phyloP scores from a whole-genome alignment of 2,329 filamentous ascomycete species.

The Aspergillus pseudoglaucus region DNA sequence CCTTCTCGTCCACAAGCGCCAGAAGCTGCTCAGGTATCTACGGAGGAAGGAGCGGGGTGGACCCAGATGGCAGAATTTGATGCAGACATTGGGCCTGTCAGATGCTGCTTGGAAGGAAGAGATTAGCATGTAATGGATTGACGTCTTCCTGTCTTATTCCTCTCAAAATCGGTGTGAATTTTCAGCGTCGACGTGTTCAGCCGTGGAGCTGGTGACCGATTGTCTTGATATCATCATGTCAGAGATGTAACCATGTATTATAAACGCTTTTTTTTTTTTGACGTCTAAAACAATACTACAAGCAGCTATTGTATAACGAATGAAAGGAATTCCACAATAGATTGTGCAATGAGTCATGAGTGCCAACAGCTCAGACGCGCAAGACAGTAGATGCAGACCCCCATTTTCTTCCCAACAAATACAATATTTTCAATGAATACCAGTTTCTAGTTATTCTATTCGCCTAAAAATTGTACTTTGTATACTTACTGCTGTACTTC shows the following conservation, averaged over 20 bases:
- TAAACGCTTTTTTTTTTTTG: not conserved
- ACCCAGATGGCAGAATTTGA: conserved; percentile 78
- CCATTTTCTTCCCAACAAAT: not conserved
- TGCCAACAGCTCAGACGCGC: too few species aligned
- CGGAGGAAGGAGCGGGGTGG: conserved; percentile 85
- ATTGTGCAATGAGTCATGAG: not conserved
- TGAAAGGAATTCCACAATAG: not conserved
- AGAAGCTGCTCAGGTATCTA: conserved; percentile 83
- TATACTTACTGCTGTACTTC: not conserved
- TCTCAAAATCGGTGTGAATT: not conserved
- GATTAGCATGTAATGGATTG: conserved; percentile 59
- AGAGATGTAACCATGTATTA: not conserved
- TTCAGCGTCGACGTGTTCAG: not conserved
- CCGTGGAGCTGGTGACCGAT: not conserved
- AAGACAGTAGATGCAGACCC: not conserved
- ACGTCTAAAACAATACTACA: not conserved
- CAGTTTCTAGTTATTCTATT: not conserved
- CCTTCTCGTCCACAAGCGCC: conserved; percentile 76
- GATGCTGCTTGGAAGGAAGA: conserved; percentile 87
- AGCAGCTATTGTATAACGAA: not conserved
- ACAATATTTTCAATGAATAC: not conserved
- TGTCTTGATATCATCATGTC: not conserved
- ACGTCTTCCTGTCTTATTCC: conserved; percentile 1
- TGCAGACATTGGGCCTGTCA: conserved; percentile 75
- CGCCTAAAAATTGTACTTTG: not conserved